Conservation (phyloP, 192 early-diverging fungal species). For the Spizellomyces sp. region DNA sequence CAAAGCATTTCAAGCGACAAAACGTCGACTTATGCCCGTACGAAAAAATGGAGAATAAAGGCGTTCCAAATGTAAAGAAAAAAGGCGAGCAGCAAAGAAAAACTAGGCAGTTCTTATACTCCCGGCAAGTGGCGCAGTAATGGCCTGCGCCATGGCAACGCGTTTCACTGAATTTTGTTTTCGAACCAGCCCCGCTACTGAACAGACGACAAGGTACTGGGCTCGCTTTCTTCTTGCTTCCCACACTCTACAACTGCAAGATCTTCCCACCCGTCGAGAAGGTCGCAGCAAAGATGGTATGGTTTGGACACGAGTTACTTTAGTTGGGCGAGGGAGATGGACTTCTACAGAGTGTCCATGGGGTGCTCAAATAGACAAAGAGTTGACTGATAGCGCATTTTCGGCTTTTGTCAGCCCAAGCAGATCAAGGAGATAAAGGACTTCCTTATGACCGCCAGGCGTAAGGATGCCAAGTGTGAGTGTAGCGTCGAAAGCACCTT, state of each 20-base stretch:
- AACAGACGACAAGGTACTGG: not conserved
- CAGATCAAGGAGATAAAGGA: constrained; percentile 98
- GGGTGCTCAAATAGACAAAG: not conserved
- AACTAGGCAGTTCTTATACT: not conserved
- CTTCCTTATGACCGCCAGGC: constrained; percentile 92
- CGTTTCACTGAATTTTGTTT: not conserved
- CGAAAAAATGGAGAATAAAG: not conserved
- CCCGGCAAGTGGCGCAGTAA: not conserved
- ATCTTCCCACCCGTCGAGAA: not conserved
- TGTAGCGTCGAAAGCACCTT: not conserved
- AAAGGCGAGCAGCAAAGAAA: not conserved
- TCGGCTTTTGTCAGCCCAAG: constrained; percentile 77
- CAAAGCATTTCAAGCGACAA: not conserved
- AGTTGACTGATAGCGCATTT: not conserved
- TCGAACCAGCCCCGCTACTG: not conserved
- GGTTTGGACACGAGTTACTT: not conserved
- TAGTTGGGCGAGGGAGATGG: not conserved
- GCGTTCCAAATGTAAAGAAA: not conserved
- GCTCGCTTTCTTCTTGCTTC: not conserved
- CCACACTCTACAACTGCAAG: not conserved
- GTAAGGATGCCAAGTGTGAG: constrained; percentile 92
- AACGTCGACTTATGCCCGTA: not conserved
- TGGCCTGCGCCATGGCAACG: not conserved
- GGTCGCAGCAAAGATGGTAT: constrained; percentile 2
- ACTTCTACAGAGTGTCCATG: not conserved